Base-by-base conservation (phyloP, 805 yeast species). In the Hanseniaspora pseudoguilliermondii region DNA sequence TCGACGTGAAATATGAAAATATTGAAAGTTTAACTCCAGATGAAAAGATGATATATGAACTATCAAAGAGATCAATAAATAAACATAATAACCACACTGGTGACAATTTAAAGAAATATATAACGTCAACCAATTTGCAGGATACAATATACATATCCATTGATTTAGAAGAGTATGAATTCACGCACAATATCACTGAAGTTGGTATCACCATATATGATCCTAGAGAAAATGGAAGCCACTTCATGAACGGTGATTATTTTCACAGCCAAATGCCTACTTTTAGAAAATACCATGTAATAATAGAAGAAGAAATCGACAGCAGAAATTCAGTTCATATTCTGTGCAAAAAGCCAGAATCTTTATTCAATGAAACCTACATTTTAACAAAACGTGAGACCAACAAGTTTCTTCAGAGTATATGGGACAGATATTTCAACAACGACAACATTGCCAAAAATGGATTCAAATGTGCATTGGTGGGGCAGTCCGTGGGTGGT, bases 81-180 rank as follows among this genome's bases (percentile, higher is more conserved):
- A 23, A 42, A 20, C 27, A 7, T 32, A 34, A 46, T 20, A 21
- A 32, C 5, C 46, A 44, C 21, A 44, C 44, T 29, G 50, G 50
- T 2, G 50, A 38, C 23, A 32, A 39, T 32, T 32, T 53, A 29
- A 46, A 44, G 20, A 48, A 42, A 29, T 47, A 21, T 27, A 47
- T 54, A 21, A 9, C 27, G 4, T 29, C 57, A 13, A 47, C 48
- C 18, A 47, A 54, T 25, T 38, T 62, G 2, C 62, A 60, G 43
- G 59, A 58, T 34, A 63, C 69, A 8, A 67, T 71, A 3, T 66
- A 76, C n/a, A 68, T 80, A 50, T 69, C 76, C 15, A 65, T 81
- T 47, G 85, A 81, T 63, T 68, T 79, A 2, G 86, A 81, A 63
- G 83, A 83, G 0, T 79, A 65, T 68, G 85, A 81, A 61, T 58